These are phyloP conservation scores for Chlamydomonas asymmetrica DNA, from an alignment of 139 green algal species.

Conservation along the genomic window DNA sequence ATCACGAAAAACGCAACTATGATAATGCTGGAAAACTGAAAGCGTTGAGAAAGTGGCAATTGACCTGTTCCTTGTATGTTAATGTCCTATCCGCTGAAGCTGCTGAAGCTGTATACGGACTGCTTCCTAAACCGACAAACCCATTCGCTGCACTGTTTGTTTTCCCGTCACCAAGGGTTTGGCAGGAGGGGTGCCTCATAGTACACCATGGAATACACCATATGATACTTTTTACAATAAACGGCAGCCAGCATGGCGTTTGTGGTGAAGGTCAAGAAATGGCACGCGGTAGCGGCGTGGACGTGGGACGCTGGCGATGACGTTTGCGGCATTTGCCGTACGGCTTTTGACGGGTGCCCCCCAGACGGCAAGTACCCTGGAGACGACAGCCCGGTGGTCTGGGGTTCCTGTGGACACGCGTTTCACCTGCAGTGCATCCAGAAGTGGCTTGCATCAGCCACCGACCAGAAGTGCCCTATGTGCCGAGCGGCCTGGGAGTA, in stretches of 20 bases:
- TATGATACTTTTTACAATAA: no score
- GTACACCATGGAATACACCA: no score
- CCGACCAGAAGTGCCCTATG: conserved; percentile 69
- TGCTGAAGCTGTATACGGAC: no score
- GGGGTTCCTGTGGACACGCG: conserved; percentile 66
- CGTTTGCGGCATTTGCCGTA: conserved; percentile 71
- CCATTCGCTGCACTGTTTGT: no score
- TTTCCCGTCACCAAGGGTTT: no score
- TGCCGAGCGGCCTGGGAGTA: conserved; percentile 68
- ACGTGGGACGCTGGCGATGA: conserved; percentile 73
- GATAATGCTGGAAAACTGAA: no score
- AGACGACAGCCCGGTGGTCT: conserved; percentile 71
- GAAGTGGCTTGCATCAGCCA: conserved; percentile 63
- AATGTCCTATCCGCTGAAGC: no score
- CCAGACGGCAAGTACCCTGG: conserved; percentile 71
- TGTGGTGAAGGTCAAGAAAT: conserved; percentile 62
- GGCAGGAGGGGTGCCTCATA: no score
- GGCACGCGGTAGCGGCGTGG: conserved; percentile 70
- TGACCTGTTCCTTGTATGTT: no score
- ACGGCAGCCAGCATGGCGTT: conserved; percentile 43
- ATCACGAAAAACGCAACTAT: no score
- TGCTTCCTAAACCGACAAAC: no score
- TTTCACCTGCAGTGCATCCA: conserved; percentile 74
- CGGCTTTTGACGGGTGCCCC: conserved; percentile 64
- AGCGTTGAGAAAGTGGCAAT: no score